phyloP scores from a whole-genome alignment of 768 basidiomycete species.

The Auriscalpium vulgare region DNA sequence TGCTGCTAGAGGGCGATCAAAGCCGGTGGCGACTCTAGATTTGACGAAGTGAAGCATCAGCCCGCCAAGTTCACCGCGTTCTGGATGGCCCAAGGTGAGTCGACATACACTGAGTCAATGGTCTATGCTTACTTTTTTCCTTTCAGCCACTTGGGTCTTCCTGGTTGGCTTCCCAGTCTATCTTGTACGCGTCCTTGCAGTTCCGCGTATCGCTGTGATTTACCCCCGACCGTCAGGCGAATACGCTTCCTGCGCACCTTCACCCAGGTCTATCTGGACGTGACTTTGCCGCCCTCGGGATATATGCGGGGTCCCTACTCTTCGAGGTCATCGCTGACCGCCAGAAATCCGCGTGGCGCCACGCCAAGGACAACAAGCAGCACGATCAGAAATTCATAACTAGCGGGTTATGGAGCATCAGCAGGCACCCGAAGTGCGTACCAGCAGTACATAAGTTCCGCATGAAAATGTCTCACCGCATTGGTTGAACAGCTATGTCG shows the following conservation, averaged over 20 bases:
- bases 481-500: conserved; percentile 45
- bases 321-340: conserved; percentile 57
- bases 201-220: background rate
- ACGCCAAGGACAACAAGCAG: conserved; percentile 47
- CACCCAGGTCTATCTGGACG: conserved; percentile 45
- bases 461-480: background rate
- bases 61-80: conserved; percentile 42
- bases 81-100: conserved; percentile 55
- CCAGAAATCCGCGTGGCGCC: conserved; percentile 60
- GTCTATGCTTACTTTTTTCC: background rate
- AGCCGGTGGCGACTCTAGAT: conserved; percentile 56
- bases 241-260: conserved; percentile 39
- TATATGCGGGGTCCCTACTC: conserved; percentile 50
- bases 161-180: conserved; percentile 65
- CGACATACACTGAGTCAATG: background rate
- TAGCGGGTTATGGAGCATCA: conserved; percentile 57
- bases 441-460: background rate
- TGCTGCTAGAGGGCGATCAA: conserved; percentile 34
- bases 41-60: conserved; percentile 47
- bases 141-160: conserved; percentile 55
- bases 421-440: conserved; percentile 66
- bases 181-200: conserved; percentile 26
- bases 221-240: conserved; percentile 24
- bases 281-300: conserved; percentile 45
- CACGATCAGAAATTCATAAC: conserved; percentile 69